Evolutionary conservation across 257 asterid genomes (phyloP).

Genomic region (Perilla frutescens): DNA sequence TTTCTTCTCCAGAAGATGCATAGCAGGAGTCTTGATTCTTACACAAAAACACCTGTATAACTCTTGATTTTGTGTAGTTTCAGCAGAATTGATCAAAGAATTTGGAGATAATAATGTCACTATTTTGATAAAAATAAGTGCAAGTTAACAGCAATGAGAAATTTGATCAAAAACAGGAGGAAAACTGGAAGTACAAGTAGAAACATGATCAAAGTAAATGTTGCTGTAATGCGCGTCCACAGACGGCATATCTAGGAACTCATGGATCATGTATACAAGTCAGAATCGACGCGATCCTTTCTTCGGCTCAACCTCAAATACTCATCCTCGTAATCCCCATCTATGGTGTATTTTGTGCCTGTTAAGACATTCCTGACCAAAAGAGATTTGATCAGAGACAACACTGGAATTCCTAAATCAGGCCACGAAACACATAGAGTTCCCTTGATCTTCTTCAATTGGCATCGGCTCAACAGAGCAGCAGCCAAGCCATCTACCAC

Average conservation of each 20-base stretch:
- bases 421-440: conserved; percentile 88
- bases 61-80: conserved; percentile 1
- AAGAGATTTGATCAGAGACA: conserved; percentile 61
- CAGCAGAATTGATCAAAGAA: not conserved
- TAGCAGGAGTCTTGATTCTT: conserved; percentile 25
- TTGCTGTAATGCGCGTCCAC: conserved; percentile 16
- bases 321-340: conserved; percentile 52
- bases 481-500: conserved; percentile 88
- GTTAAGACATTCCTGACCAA: conserved; percentile 63
- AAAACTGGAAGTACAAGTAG: conserved; percentile 24
- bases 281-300: conserved; percentile 68
- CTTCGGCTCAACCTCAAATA: conserved; percentile 50
- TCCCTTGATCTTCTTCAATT: conserved; percentile 74
- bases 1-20: too few species aligned
- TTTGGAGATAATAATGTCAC: conserved; percentile 18
- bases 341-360: conserved; percentile 47
- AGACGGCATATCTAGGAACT: conserved; percentile 22
- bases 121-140: conserved; percentile 28
- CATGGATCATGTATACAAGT: conserved; percentile 68
- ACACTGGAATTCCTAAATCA: conserved; percentile 65
- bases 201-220: conserved; percentile 11
- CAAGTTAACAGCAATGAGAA: conserved; percentile 28
- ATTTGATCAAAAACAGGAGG: not conserved
- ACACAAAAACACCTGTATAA: conserved; percentile 17
- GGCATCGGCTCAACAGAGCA: conserved; percentile 79